Evolutionary conservation across 306 rosid genomes (phyloP).

Genomic region (Inga laurina): DNA sequence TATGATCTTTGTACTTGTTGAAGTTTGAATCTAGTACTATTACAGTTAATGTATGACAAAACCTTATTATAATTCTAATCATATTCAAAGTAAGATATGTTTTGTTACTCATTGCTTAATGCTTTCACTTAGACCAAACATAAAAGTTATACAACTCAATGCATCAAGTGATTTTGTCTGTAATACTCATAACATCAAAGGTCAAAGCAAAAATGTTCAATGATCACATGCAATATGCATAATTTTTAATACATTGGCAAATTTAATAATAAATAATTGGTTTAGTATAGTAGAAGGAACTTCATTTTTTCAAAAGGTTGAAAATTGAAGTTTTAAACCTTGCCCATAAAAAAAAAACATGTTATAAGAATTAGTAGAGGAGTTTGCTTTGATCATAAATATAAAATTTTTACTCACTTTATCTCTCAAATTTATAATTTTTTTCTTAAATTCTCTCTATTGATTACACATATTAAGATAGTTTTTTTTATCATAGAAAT

Average conservation of each 20-base stretch:
- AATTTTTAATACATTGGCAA: neutral
- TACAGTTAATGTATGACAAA: neutral
- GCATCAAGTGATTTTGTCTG: neutral
- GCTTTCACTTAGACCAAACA: neutral
- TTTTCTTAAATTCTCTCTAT: no score
- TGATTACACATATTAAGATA: no score
- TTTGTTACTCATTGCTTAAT: neutral
- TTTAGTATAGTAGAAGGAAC: neutral
- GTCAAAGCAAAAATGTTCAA: neutral
- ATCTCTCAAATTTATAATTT: no score
- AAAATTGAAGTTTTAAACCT: neutral
- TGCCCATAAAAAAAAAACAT: neutral
- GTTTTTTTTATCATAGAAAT: no score
- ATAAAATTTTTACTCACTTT: no score
- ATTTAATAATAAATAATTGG: neutral
- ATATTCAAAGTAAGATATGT: neutral
- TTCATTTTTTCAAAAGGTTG: neutral
- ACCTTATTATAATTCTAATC: neutral
- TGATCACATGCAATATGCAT: neutral
- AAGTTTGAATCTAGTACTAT: neutral
- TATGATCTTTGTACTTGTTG: no score
- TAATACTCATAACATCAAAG: neutral
- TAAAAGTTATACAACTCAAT: neutral
- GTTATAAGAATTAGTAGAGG: no score
- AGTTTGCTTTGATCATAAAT: no score